Percentiles rank a stretch among this genome's conserved stretches.
phyloP scores from a whole-genome alignment of 2,329 filamentous ascomycete species.

The Trichoderma sp. region DNA sequence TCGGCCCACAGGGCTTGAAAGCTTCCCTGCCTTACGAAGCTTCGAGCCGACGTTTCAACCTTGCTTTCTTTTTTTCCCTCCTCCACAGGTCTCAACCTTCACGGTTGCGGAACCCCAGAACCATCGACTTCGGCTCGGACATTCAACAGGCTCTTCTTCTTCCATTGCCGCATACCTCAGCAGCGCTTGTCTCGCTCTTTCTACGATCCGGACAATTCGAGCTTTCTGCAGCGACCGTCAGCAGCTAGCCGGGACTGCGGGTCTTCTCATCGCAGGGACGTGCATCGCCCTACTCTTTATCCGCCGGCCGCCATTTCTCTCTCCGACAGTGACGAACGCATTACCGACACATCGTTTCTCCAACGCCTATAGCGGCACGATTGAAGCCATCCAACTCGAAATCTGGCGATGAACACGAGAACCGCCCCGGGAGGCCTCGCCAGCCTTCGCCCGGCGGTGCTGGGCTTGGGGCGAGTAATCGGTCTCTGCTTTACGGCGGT shows the following conservation, averaged over 20 bases:
- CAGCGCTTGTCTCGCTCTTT: neutral
- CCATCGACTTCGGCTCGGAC: neutral
- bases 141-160: neutral
- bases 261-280: neutral
- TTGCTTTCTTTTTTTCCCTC: neutral
- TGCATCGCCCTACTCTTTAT: slow-evolving; percentile 1
- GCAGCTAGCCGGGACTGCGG: slow-evolving; percentile 12
- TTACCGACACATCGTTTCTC: neutral
- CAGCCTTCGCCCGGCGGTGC: slow-evolving; percentile 52
- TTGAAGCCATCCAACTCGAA: neutral
- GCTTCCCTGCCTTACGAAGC: slow-evolving; percentile 8
- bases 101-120: slow-evolving; percentile 16
- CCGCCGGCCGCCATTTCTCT: neutral
- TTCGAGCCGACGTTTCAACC: neutral
- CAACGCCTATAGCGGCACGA: neutral
- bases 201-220: neutral
- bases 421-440: slow-evolving; percentile 41
- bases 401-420: slow-evolving; percentile 37
- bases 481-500: slow-evolving; percentile 55
- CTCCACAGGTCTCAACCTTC: neutral
- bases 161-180: neutral
- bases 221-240: neutral
- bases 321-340: neutral
- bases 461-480: slow-evolving; percentile 57
- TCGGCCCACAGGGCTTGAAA: slow-evolving; percentile 19